phyloP scores from a whole-genome alignment of 345 rosid genomes.

The Kandelia obovata region DNA sequence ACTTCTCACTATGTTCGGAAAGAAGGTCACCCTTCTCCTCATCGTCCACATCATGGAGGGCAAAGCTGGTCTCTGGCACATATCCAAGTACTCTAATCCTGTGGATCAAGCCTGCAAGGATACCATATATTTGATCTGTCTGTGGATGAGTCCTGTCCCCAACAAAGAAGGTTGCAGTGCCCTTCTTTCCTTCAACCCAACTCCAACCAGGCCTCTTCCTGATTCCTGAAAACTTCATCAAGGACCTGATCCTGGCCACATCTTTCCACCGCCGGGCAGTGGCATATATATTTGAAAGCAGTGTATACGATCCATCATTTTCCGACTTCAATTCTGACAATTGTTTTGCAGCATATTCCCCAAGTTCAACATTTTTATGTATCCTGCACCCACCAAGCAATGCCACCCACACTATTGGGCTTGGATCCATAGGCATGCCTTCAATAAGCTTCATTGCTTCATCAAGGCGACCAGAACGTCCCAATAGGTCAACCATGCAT shows the following conservation, averaged over 20 bases:
- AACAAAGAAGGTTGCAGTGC: slow-evolving; percentile 65
- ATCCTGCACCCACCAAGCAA: slow-evolving; percentile 72
- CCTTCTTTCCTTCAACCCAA: slow-evolving; percentile 80
- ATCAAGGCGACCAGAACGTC: slow-evolving; percentile 66
- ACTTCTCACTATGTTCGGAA: slow-evolving; percentile 75
- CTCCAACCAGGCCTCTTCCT: slow-evolving; percentile 86
- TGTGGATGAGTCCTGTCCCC: slow-evolving; percentile 69
- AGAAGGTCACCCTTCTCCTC: slow-evolving; percentile 84
- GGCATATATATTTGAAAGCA: slow-evolving; percentile 81
- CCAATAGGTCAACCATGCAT: slow-evolving; percentile 76
- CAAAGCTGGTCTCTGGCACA: slow-evolving; percentile 72
- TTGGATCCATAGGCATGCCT: slow-evolving; percentile 68
- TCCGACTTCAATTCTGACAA: slow-evolving; percentile 48
- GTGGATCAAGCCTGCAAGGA: slow-evolving; percentile 51
- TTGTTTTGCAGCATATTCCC: slow-evolving; percentile 60
- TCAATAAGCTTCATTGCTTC: slow-evolving; percentile 59
- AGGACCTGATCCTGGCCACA: slow-evolving; percentile 61
- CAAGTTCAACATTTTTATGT: slow-evolving; percentile 72
- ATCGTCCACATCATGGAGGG: slow-evolving; percentile 87
- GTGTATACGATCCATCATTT: slow-evolving; percentile 69
- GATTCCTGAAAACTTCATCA: slow-evolving; percentile 63
- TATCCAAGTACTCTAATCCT: slow-evolving; percentile 70
- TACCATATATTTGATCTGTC: slow-evolving; percentile 44
- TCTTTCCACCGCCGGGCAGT: slow-evolving; percentile 82
- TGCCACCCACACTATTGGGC: slow-evolving; percentile 68